These are phyloP conservation scores for Ganoderma lingzhi DNA, from an alignment of 1,284 basidiomycete species.

Conservation along the genomic window DNA sequence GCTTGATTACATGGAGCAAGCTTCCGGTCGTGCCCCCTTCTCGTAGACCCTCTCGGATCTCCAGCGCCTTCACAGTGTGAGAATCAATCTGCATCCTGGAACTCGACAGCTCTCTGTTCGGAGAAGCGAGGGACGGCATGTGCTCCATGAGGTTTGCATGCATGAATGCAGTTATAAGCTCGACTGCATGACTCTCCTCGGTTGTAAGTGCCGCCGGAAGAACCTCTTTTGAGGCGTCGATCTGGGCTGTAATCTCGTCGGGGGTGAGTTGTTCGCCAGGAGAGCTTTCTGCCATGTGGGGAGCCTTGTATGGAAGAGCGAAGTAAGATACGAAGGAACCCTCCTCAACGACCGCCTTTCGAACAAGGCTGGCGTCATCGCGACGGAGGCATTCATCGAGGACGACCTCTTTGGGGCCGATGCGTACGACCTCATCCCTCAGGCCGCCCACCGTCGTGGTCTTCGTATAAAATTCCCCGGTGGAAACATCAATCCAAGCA, in stretches of 20 bases:
- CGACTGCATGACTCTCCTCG: slow-evolving; percentile 66
- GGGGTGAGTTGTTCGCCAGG: slow-evolving; percentile 16
- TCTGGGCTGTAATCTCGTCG: slow-evolving; percentile 26
- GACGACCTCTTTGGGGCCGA: slow-evolving; percentile 86
- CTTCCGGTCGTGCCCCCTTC: slow-evolving; percentile 82
- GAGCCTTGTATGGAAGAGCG: slow-evolving; percentile 18
- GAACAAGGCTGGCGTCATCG: slow-evolving; percentile 52
- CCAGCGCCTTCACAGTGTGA: slow-evolving; percentile 89
- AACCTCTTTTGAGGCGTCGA: slow-evolving; percentile 14
- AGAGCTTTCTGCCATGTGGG: not conserved
- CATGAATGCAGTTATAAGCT: slow-evolving; percentile 76
- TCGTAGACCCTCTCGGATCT: slow-evolving; percentile 82
- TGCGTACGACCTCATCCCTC: slow-evolving; percentile 86
- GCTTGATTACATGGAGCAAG: slow-evolving; percentile 79
- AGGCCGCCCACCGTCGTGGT: slow-evolving; percentile 61
- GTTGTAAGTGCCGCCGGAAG: slow-evolving; percentile 21
- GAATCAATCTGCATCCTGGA: slow-evolving; percentile 89
- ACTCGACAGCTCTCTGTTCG: slow-evolving; percentile 64
- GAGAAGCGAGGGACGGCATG: slow-evolving; percentile 73
- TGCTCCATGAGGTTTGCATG: slow-evolving; percentile 79
- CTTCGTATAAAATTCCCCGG: slow-evolving; percentile 91
- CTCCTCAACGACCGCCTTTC: slow-evolving; percentile 58
- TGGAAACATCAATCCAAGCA: slow-evolving; percentile 96
- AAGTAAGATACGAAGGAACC: slow-evolving; percentile 59
- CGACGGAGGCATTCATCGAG: slow-evolving; percentile 59